These are phyloP conservation scores for Cordyceps tenuipes DNA, from an alignment of 2,329 filamentous ascomycete species.

Conservation along the genomic window DNA sequence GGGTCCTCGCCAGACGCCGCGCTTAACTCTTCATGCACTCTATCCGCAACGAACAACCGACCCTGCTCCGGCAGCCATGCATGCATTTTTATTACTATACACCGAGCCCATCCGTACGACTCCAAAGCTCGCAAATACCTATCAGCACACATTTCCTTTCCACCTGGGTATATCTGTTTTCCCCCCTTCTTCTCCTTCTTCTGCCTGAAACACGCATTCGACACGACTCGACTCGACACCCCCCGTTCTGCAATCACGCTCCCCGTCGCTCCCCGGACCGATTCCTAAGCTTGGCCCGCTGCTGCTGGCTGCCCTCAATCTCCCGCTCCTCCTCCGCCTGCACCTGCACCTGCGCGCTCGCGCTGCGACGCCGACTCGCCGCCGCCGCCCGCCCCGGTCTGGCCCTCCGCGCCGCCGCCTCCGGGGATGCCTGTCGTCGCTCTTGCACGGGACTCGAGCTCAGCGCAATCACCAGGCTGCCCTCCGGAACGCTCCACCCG, in stretches of 20 bases:
- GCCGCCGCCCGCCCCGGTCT: background rate
- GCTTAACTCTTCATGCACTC: background rate
- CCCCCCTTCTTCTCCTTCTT: background rate
- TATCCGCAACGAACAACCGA: background rate
- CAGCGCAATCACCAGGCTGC: conserved; percentile 25
- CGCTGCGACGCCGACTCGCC: background rate
- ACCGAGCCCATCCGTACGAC: background rate
- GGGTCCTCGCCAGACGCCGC: background rate
- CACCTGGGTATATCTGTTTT: background rate
- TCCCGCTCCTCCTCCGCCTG: conserved; percentile 13
- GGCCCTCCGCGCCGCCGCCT: background rate
- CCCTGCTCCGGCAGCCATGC: background rate
- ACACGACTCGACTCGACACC: background rate
- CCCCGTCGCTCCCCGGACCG: background rate
- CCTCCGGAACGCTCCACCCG: conserved; percentile 21
- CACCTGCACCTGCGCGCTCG: background rate
- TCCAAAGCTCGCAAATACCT: background rate
- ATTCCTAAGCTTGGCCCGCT: conserved; percentile 5
- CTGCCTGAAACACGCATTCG: background rate
- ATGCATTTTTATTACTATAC: background rate
- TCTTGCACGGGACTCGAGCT: conserved; percentile 18
- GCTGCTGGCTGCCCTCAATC: conserved; percentile 17
- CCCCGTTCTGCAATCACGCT: background rate
- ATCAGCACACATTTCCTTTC: background rate
- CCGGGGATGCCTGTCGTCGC: background rate